phyloP scores from a whole-genome alignment of 768 basidiomycete species.

The Tubosaeta sp. region DNA sequence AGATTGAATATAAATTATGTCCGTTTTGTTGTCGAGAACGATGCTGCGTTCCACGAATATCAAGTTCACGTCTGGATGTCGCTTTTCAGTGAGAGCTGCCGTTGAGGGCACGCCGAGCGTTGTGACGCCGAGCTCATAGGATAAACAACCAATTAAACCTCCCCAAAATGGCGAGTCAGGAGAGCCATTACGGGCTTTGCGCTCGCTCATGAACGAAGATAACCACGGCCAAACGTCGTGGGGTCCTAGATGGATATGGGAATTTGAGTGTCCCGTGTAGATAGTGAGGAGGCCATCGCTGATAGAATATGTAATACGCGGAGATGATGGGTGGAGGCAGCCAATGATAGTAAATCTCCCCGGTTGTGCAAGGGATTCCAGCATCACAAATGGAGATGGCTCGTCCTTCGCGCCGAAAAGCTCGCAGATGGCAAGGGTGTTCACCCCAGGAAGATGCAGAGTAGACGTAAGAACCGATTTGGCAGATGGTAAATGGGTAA shows the following conservation, averaged over 20 bases:
- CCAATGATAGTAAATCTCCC: conserved; percentile 73
- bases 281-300: conserved; percentile 48
- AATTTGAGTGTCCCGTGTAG: conserved; percentile 32
- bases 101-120: conserved; percentile 45
- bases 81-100: conserved; percentile 21
- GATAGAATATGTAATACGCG: conserved; percentile 55
- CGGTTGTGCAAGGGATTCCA: conserved; percentile 75
- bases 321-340: conserved; percentile 48
- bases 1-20: conserved; percentile 59
- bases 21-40: conserved; percentile 54
- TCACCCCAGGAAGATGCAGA: conserved; percentile 41
- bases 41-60: conserved; percentile 77
- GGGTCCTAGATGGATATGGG: conserved; percentile 42
- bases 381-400: conserved; percentile 56
- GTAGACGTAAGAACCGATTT: conserved; percentile 35
- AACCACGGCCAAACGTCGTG: conserved; percentile 73
- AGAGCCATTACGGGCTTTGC: conserved; percentile 44
- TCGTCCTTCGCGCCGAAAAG: conserved; percentile 57
- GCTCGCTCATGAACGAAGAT: conserved; percentile 58
- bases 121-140: conserved; percentile 73
- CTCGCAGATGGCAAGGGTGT: conserved; percentile 52
- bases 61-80: conserved; percentile 70
- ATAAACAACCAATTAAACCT: conserved; percentile 71
- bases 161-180: conserved; percentile 76
- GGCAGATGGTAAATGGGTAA: conserved; percentile 13